These are phyloP conservation scores for Lasiodiplodia sp. DNA, from an alignment of 2,329 filamentous ascomycete species.

Conservation along the genomic window DNA sequence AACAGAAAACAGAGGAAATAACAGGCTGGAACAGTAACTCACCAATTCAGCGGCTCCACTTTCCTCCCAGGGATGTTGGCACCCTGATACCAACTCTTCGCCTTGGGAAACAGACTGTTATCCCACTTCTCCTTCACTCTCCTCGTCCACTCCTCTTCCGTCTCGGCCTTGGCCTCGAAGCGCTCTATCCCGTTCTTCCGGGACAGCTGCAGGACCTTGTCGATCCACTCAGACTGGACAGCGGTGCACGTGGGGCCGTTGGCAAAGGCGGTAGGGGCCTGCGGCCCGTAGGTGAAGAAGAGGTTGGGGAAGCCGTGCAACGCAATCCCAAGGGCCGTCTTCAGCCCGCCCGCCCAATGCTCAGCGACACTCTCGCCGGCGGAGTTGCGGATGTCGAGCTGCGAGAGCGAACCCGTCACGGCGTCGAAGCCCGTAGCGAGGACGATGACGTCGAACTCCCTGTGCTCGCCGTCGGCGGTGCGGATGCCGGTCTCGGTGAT, in stretches of 20 bases:
- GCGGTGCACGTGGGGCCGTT: constrained; percentile 57
- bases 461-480: constrained; percentile 56
- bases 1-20: constrained; percentile 21
- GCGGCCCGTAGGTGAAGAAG: constrained; percentile 56
- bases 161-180: constrained; percentile 51
- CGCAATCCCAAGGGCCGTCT: constrained; percentile 34
- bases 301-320: constrained; percentile 43
- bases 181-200: constrained; percentile 47
- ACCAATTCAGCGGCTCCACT: constrained; percentile 48
- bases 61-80: constrained; percentile 52
- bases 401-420: constrained; percentile 39
- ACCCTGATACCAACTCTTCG: constrained; percentile 46
- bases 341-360: constrained; percentile 3
- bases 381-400: constrained; percentile 1
- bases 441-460: constrained; percentile 63
- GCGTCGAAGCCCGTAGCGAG: constrained; percentile 54
- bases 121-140: constrained; percentile 37
- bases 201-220: constrained; percentile 51
- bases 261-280: constrained; percentile 55
- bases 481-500: constrained; percentile 60
- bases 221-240: constrained; percentile 55
- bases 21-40: constrained; percentile 35
- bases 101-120: constrained; percentile 39
- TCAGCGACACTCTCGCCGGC: not conserved
- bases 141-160: constrained; percentile 52